Conservation (phyloP, 305 asterid genomes). For the Fraxinus sp. region DNA sequence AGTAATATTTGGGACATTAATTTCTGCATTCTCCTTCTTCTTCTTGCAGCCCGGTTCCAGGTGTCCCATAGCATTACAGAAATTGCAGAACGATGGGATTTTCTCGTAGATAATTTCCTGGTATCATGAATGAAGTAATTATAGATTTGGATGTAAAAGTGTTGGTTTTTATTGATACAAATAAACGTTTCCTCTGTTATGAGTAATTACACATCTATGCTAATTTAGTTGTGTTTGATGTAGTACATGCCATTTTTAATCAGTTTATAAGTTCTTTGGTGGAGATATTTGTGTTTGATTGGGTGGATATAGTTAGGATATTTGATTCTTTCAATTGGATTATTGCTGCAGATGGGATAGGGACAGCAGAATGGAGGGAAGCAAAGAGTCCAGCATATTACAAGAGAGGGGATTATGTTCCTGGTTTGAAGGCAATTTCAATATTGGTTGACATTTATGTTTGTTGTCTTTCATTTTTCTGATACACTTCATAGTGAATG, state of each 20-base stretch:
- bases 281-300: neutral
- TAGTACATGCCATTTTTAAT: neutral
- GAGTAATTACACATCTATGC: neutral
- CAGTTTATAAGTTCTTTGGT: neutral
- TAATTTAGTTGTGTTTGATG: neutral
- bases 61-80: too few species aligned
- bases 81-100: too few species aligned
- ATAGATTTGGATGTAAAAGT: neutral
- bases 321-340: conserved; percentile 22
- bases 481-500: neutral
- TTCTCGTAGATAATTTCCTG: neutral
- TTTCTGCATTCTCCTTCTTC: too few species aligned
- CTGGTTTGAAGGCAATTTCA: conserved; percentile 70
- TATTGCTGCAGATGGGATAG: conserved; percentile 77
- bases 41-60: too few species aligned
- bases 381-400: conserved; percentile 88
- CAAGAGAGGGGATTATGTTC: conserved; percentile 97
- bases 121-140: neutral
- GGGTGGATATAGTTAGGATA: neutral
- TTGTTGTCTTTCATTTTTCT: neutral
- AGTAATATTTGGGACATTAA: too few species aligned
- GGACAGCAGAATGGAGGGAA: conserved; percentile 97
- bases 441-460: neutral
- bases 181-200: neutral
- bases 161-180: neutral